These are phyloP conservation scores for Hemileccinum rubropunctum DNA, from an alignment of 768 basidiomycete genomes.

Conservation along the genomic window DNA sequence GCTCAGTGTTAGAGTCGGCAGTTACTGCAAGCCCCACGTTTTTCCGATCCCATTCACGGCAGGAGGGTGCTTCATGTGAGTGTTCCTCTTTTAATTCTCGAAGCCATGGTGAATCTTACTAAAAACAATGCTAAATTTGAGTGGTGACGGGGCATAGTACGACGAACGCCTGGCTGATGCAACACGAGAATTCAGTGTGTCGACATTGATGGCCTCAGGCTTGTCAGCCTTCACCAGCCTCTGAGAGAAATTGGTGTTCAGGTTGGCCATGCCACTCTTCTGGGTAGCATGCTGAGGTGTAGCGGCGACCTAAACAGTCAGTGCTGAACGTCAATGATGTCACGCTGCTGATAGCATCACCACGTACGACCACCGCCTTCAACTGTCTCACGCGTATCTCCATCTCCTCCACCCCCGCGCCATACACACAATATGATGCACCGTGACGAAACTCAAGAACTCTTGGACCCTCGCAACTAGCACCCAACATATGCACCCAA, in stretches of 20 bases:
- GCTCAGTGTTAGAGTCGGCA: background rate
- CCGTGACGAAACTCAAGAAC: slow-evolving; percentile 63
- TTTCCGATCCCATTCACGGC: background rate
- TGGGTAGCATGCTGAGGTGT: background rate
- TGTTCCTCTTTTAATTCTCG: slow-evolving; percentile 1
- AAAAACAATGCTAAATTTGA: background rate
- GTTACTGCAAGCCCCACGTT: background rate
- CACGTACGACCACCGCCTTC: slow-evolving; percentile 48
- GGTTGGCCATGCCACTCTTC: background rate
- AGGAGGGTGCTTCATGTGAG: background rate
- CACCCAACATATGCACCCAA: slow-evolving; percentile 60
- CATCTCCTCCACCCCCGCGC: slow-evolving; percentile 51
- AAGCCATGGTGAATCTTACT: slow-evolving; percentile 5
- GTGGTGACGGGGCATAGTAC: background rate
- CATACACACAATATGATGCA: slow-evolving; percentile 75
- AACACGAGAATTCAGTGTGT: slow-evolving; percentile 7
- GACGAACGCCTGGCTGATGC: slow-evolving; percentile 3
- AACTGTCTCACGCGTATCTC: slow-evolving; percentile 42
- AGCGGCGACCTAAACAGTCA: background rate
- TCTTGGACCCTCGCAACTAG: slow-evolving; percentile 43
- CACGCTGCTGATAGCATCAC: no score
- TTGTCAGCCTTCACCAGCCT: background rate
- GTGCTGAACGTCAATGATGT: no score
- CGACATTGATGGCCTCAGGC: background rate
- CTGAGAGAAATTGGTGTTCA: slow-evolving; percentile 7